Base-by-base conservation (phyloP, 257 asterid species). In the Scutellaria galericulata region DNA sequence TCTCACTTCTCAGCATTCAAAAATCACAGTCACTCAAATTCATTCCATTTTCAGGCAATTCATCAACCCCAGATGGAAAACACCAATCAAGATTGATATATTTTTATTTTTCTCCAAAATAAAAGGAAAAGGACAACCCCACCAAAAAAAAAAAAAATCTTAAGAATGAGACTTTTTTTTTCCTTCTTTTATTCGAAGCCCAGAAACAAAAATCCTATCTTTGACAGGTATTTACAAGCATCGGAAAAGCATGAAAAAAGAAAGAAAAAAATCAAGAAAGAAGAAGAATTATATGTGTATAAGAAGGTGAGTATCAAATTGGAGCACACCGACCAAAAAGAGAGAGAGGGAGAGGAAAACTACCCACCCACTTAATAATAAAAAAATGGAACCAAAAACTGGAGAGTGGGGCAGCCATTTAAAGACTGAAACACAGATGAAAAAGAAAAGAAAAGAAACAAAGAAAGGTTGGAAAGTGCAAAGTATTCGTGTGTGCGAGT, bases 351-450 rank as follows among this genome's bases (percentile, higher is more conserved):
- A 77, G 51, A 45, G 53, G 71, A 65, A 78, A 71, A 81, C 74
- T 85, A 86, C 61, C 89, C 80, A 77, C 86, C 88, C 85, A 86
- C 80, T 74, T 71, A 77, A 72, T 71, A 77, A 72, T 74, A 46
- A 84, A 84, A 50, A 81, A 76, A 79, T 55, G 83, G 77, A 76
- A 80, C 83, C 82, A 72, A 76, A 53, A 76, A 55, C 75, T 78
- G 70, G 69, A 83, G 75, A 53, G 91, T 83, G 96, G 96, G 87
- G 80, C 95, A 86, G 89, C 94, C 89, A 83, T 86, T 31, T 82
- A 80, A 90, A 82, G 89, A 79, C 77, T 54, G 82, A 12, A 40
- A 63, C 67, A 68, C 75, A 52, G 78, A 66, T 57, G 31, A 71
- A 31, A 24, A 66, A 39, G 44, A 61, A 68, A 40, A 56, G 52